Evolutionary conservation across 768 basidiomycete genomes (phyloP).

Genomic region (Suillus fuscotomentosus): DNA sequence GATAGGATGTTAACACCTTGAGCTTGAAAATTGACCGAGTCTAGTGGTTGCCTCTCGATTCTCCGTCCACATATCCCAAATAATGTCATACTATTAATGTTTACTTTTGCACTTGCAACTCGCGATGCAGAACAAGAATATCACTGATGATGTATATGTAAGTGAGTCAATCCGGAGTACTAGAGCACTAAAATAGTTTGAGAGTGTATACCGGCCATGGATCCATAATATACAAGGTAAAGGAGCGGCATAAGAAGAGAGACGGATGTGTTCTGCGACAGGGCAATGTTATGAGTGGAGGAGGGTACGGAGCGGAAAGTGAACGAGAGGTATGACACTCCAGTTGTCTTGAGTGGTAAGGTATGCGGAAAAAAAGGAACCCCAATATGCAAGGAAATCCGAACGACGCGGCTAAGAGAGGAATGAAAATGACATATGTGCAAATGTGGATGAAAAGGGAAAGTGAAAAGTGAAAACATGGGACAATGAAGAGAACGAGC

Average conservation of each 20-base stretch:
- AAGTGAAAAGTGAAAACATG: slow-evolving; percentile 21
- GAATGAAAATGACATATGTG: slow-evolving; percentile 13
- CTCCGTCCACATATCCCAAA: background rate
- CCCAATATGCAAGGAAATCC: slow-evolving; percentile 2
- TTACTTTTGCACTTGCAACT: background rate
- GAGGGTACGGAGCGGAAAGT: background rate
- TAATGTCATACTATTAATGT: background rate
- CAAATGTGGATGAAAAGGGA: slow-evolving; percentile 22
- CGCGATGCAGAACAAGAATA: slow-evolving; percentile 4
- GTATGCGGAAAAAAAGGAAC: slow-evolving; percentile 1
- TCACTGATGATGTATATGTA: slow-evolving; percentile 11
- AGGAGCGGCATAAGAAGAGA: slow-evolving; percentile 9
- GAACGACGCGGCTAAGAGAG: background rate
- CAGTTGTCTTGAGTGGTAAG: background rate
- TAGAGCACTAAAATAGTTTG: slow-evolving; percentile 8
- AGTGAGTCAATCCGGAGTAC: background rate
- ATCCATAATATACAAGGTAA: slow-evolving; percentile 8
- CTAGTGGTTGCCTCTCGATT: background rate
- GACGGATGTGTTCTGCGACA: background rate
- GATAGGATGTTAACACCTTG: background rate
- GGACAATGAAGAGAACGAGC: slow-evolving; percentile 20
- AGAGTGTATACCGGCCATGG: slow-evolving; percentile 4
- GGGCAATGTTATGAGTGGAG: background rate
- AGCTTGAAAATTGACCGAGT: background rate
- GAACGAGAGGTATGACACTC: background rate